Base-by-base conservation (phyloP, 2,329 filamentous ascomycete genomes). In the Aspergillus brasiliensis region DNA sequence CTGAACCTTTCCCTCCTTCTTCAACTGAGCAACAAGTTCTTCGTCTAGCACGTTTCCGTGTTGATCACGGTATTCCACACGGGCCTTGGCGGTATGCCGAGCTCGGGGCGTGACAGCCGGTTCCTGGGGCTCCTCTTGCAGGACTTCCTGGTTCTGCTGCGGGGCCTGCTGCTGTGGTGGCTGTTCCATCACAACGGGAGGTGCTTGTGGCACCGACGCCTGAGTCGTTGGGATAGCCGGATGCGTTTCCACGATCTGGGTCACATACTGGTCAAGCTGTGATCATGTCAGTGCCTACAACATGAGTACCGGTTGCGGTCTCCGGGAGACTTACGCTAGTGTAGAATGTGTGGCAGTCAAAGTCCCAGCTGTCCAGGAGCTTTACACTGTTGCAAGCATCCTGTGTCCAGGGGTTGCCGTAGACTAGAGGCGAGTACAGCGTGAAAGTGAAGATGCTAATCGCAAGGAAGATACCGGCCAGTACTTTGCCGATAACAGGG, bases 321-420 rank as follows among this genome's bases (percentile, higher is more conserved):
- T 67, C 59, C 61, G 71, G 71, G 68, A 70, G 65, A 89, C 91
- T 91, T 88, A 97, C 93, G 73, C 87, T 88, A 66, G 88, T 88
- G 69, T 89, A 83, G 82, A 99, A 99, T 61, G 86, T 93, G 77
- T 96, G 97, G 85, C 95, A 99, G 77, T 99, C 95, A 85, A 94
- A 99, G 75, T 99, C 95, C 95, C 95, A 99, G 1, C 87, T 89
- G 60, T 84, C 82, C 73, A 98, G 88, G 11, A 99, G 82, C 82
- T 98, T 98, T 62, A 95, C 89, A 58, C 87, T 87, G 67, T 87
- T 88, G 83, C 95, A 99, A 71, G 95, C 89, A 60, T 84, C 81
- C 81, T 92, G 91, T 54, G 94, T 99, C 95, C 95, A 99, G 54
- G 88, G 82, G 74, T 96, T 97, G 62, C 95, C 95, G 72, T 99